These are phyloP conservation scores for Selaginella tamariscina DNA, from an alignment of 75 land plant species.

Conservation along the genomic window DNA sequence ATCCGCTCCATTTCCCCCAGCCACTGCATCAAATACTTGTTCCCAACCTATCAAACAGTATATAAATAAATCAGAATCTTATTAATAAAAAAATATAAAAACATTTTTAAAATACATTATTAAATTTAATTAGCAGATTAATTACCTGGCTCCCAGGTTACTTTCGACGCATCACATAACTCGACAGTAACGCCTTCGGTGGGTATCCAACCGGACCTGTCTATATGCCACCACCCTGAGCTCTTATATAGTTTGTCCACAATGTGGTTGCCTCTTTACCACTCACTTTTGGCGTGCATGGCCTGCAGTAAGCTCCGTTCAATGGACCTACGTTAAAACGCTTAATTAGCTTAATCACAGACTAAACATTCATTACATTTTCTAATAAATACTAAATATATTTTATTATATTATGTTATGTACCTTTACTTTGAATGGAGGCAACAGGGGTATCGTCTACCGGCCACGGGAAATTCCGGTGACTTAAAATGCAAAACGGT, in stretches of 20 bases:
- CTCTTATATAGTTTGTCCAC: background rate
- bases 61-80: too few species aligned
- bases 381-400: too few species aligned
- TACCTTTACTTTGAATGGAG: background rate
- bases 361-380: too few species aligned
- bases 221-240: background rate
- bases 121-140: too few species aligned
- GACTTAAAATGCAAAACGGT: slow-evolving; percentile 11
- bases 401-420: too few species aligned
- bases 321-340: too few species aligned
- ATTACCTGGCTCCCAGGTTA: background rate
- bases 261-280: background rate
- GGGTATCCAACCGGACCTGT: slow-evolving; percentile 1
- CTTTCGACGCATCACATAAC: slow-evolving; percentile 7
- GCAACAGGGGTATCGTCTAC: background rate
- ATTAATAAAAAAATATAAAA: too few species aligned
- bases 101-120: too few species aligned
- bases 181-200: background rate
- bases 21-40: background rate
- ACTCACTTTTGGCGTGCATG: background rate
- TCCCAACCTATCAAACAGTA: background rate
- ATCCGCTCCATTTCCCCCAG: background rate
- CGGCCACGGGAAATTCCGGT: slow-evolving; percentile 6
- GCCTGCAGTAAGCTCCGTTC: slow-evolving; percentile 1
- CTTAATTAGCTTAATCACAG: too few species aligned